Conservation (phyloP, 805 yeast species). For the Starmerella tilneyi region DNA sequence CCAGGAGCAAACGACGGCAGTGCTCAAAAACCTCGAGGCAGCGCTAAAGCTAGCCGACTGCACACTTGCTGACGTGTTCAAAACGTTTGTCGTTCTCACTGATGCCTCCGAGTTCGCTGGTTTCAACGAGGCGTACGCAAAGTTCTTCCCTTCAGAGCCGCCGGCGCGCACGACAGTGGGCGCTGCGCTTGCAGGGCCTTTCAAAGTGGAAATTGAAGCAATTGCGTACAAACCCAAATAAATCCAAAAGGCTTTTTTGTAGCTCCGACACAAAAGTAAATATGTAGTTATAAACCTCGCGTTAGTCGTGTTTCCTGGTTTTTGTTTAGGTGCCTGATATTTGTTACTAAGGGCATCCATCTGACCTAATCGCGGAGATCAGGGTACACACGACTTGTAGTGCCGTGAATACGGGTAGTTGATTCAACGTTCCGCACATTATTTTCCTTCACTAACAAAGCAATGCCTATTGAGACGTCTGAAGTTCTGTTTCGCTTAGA, state of each 20-base stretch:
- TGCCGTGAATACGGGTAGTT: no score
- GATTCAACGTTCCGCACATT: background rate
- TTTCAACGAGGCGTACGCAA: constrained; percentile 17
- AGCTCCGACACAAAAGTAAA: no score
- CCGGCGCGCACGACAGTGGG: constrained; percentile 22
- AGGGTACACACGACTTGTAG: background rate
- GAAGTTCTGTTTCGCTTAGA: constrained; percentile 13
- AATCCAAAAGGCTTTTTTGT: background rate
- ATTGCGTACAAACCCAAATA: constrained; percentile 18
- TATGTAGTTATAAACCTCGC: background rate
- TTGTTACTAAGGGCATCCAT: no score
- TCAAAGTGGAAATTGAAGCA: constrained; percentile 21
- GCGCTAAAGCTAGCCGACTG: constrained; percentile 17
- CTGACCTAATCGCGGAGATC: background rate
- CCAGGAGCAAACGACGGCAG: constrained; percentile 16
- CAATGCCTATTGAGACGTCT: background rate
- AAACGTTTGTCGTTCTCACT: constrained; percentile 15
- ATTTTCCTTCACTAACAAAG: background rate
- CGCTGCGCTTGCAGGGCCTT: constrained; percentile 15
- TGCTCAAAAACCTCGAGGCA: constrained; percentile 16
- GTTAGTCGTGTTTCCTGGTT: no score
- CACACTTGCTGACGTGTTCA: constrained; percentile 14
- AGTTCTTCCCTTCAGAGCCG: constrained; percentile 16
- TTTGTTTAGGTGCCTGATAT: no score
- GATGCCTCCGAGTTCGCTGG: constrained; percentile 17